Conservation (phyloP, 371 early-diverging fungal species). For the Mortierella sp. region DNA sequence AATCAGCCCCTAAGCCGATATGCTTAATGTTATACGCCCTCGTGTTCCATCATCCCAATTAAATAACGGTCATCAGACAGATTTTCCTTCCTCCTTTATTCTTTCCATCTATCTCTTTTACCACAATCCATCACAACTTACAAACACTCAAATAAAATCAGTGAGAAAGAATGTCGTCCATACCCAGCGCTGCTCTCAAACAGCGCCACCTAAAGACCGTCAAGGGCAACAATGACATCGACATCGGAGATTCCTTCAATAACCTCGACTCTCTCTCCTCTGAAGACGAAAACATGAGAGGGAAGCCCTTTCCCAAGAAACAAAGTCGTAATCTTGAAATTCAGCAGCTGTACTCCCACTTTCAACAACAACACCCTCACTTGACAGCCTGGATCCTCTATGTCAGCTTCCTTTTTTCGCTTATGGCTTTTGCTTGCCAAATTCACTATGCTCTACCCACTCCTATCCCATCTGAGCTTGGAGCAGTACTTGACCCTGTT, state of each 20-base stretch:
- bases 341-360: background rate
- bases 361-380: background rate
- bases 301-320: background rate
- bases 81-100: background rate
- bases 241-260: background rate
- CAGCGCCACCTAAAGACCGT: conserved; percentile 26
- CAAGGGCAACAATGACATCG: conserved; percentile 4
- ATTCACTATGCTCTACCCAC: conserved; percentile 57
- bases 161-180: conserved; percentile 26
- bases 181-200: conserved; percentile 18
- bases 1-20: no score
- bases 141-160: background rate
- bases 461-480: conserved; percentile 29
- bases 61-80: background rate
- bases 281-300: background rate
- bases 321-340: background rate
- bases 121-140: background rate
- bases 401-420: conserved; percentile 30
- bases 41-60: no score
- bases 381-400: conserved; percentile 26
- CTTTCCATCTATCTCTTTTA: background rate
- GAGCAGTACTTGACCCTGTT: conserved; percentile 31
- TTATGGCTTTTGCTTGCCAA: conserved; percentile 57
- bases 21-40: no score
- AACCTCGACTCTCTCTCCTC: background rate